Evolutionary conservation across 148 eudicot species (phyloP).

Genomic region (Selenicereus undatus): DNA sequence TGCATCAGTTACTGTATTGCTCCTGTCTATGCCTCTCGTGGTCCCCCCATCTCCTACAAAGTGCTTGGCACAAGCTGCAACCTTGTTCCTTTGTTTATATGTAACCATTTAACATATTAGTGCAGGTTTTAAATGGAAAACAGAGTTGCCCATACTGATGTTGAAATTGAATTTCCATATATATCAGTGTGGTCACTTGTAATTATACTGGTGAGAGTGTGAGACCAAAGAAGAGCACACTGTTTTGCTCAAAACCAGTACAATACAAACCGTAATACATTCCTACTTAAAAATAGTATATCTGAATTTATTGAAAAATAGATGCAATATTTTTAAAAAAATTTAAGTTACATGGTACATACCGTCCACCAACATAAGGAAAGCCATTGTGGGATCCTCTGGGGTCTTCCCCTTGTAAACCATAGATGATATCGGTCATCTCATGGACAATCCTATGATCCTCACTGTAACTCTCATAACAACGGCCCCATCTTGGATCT

Average conservation of each 20-base stretch:
- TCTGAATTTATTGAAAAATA: no score
- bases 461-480: slow-evolving; percentile 40
- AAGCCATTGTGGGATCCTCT: slow-evolving; percentile 16
- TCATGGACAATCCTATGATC: slow-evolving; percentile 34
- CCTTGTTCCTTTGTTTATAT: slow-evolving; percentile 23
- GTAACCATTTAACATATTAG: slow-evolving; percentile 1
- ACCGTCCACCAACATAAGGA: slow-evolving; percentile 32
- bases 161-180: no score
- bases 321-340: no score
- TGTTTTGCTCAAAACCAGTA: no score
- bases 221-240: no score
- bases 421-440: slow-evolving; percentile 38
- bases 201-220: no score
- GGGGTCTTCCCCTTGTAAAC: slow-evolving; percentile 34
- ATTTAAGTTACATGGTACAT: neutral
- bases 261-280: no score
- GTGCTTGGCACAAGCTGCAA: slow-evolving; percentile 38
- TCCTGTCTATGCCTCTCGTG: slow-evolving; percentile 22
- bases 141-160: no score
- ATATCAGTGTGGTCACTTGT: no score
- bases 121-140: neutral
- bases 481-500: slow-evolving; percentile 43
- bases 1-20: slow-evolving; percentile 25
- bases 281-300: no score
- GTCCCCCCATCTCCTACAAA: slow-evolving; percentile 39